Evolutionary conservation across 495 filamentous ascomycete genomes (phyloP).

Genomic region (Neurospora sp.): DNA sequence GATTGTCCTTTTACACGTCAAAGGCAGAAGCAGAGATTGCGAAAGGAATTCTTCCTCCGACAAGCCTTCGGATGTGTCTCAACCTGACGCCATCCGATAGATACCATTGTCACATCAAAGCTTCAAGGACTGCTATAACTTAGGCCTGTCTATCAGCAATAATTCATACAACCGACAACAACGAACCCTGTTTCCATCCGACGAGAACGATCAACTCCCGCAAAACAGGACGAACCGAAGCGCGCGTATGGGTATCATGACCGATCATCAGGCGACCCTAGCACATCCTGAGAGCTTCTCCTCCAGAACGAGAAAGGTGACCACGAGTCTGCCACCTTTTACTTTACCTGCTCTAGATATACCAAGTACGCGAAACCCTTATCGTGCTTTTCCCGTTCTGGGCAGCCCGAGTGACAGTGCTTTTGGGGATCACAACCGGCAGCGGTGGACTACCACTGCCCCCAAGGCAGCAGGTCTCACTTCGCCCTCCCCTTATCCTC

Average conservation of each 20-base stretch:
- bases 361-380: constrained; percentile 32
- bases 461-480: neutral
- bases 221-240: neutral
- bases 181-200: neutral
- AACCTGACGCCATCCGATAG: neutral
- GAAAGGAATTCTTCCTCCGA: neutral
- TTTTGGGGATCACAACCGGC: constrained; percentile 3
- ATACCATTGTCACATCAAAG: neutral
- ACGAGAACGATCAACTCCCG: neutral
- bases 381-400: constrained; percentile 11
- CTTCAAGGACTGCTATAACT: neutral
- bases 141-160: neutral
- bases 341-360: constrained; percentile 43
- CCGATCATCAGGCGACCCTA: neutral
- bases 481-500: constrained; percentile 17
- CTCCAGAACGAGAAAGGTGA: constrained; percentile 45
- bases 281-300: constrained; percentile 14
- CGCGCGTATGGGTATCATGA: neutral
- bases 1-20: neutral
- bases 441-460: constrained; percentile 3
- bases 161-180: neutral
- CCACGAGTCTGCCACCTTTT: constrained; percentile 51
- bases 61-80: neutral
- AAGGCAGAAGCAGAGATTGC: neutral
- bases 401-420: constrained; percentile 4